These are phyloP conservation scores for Schwanniomyces vanrijiae DNA, from an alignment of 805 yeast species.

Conservation along the genomic window DNA sequence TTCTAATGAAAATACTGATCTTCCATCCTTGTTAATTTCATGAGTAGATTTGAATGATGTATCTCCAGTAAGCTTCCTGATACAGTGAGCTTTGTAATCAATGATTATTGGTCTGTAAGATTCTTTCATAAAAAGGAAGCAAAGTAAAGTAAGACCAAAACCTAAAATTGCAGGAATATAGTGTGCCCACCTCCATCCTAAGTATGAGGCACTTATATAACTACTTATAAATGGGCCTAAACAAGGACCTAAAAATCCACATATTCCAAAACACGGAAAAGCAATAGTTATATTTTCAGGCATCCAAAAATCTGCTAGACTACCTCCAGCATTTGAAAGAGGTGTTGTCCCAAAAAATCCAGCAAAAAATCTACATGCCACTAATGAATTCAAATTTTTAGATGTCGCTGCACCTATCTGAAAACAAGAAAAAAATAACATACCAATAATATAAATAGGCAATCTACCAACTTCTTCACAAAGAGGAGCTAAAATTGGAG, in stretches of 20 bases:
- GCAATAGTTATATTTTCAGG: slow-evolving; percentile 67
- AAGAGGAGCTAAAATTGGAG: slow-evolving; percentile 3
- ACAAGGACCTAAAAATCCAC: slow-evolving; percentile 57
- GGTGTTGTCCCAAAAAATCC: slow-evolving; percentile 83
- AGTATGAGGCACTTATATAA: slow-evolving; percentile 27
- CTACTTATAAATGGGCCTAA: slow-evolving; percentile 30
- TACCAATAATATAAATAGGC: slow-evolving; percentile 1
- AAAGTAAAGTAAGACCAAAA: slow-evolving; percentile 56
- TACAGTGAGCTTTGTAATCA: slow-evolving; percentile 50
- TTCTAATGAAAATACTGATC: slow-evolving; percentile 1
- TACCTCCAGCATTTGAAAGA: slow-evolving; percentile 82
- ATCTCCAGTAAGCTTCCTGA: slow-evolving; percentile 2
- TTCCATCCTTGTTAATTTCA: slow-evolving; percentile 2
- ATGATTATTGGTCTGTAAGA: slow-evolving; percentile 72
- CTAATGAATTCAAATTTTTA: neutral
- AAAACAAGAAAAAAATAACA: slow-evolving; percentile 2
- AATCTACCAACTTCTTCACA: slow-evolving; percentile 4
- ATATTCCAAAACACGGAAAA: slow-evolving; percentile 72
- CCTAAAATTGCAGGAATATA: slow-evolving; percentile 69
- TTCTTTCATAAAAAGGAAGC: slow-evolving; percentile 59
- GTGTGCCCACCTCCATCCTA: slow-evolving; percentile 63
- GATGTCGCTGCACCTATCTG: slow-evolving; percentile 4
- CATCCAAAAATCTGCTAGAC: slow-evolving; percentile 72
- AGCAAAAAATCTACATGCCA: slow-evolving; percentile 70
- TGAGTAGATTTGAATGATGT: neutral